These are phyloP conservation scores for Hypocrella siamensis DNA, from an alignment of 2,329 filamentous ascomycete genomes.

Conservation along the genomic window DNA sequence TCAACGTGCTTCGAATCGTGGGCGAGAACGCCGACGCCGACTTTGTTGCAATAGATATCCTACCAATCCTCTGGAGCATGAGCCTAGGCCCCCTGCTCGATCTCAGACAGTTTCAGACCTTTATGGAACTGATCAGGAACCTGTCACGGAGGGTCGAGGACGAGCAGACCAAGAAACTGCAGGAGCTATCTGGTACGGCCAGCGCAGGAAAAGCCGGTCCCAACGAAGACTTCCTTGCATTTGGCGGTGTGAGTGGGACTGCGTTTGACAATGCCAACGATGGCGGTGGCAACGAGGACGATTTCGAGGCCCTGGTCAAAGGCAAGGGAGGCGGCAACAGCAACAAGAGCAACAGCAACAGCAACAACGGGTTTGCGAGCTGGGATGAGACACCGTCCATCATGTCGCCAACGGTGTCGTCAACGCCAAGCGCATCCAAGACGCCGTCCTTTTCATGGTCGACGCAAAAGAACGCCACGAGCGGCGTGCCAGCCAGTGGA, in stretches of 20 bases:
- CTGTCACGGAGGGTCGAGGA: constrained; percentile 70
- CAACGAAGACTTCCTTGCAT: constrained; percentile 54
- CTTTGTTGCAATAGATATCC: constrained; percentile 79
- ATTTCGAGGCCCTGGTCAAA: constrained; percentile 83
- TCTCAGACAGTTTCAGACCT: constrained; percentile 72
- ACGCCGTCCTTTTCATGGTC: constrained; percentile 48
- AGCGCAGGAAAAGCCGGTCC: constrained; percentile 31
- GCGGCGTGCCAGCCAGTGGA: constrained; percentile 11
- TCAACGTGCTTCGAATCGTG: constrained; percentile 73
- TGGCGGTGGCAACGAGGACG: constrained; percentile 44
- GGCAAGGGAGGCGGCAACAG: constrained; percentile 28
- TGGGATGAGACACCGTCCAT: constrained; percentile 31
- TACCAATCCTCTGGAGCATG: constrained; percentile 86
- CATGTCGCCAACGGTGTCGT: constrained; percentile 17
- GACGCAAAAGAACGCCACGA: constrained; percentile 30
- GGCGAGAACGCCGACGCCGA: constrained; percentile 72
- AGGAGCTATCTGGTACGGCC: constrained; percentile 56
- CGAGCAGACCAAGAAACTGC: constrained; percentile 77
- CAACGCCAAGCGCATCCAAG: constrained; percentile 21
- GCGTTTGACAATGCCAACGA: constrained; percentile 28
- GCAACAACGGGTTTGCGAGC: constrained; percentile 26
- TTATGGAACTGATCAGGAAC: constrained; percentile 76
- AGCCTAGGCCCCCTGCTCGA: constrained; percentile 79
- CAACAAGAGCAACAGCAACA: constrained; percentile 10
- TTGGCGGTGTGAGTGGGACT: constrained; percentile 50